Evolutionary conservation across 2,329 filamentous ascomycete genomes (phyloP), one percentile per base, ranked within the genome.

Genomic region (Waltergamsia citrina): DNA sequence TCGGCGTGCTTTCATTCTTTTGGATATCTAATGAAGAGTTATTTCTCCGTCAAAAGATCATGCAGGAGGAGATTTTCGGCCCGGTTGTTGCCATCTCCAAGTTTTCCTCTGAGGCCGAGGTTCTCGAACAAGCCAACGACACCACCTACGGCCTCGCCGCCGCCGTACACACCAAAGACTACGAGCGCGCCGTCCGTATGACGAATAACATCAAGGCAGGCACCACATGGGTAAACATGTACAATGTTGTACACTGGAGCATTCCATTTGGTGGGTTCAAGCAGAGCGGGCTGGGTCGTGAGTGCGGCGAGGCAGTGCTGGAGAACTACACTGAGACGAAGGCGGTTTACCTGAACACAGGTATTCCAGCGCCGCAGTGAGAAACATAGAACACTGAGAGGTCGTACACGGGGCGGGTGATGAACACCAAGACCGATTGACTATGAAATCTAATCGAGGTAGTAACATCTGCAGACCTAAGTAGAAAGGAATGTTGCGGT

Each of bases 51-150:
- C 15, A 27, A 2, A 29, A 50, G 33, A 63, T 71, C 34, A 62
- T 60, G 46, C 52, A 57, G 6, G 65, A 70, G 41, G 65, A 71
- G 39, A 62, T 71, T 8, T 71, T 71, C 38, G 65, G 67, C 1
- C 66, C 65, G 3, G 67, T 71, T 35, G 63, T 67, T 3, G 59
- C 61, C 16, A 59, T 71, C 37, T 51, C 50, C 28, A 60, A 56
- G 1, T 71, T 71, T 53, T 62, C 62, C 43, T 57, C 54, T 1
- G 67, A 70, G 40, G 59, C 62, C 20, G 64, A 70, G 34, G 67
- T 61, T 1, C 41, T 71, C 17, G 42, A 50, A 18, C 52, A 55
- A 8, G 67, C 66, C 4, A 71, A 71, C 43, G 59, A 69, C 43
- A 62, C 59, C 2, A 62, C 54, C 2, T 72, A 71, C 41, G 69